Evolutionary conservation across 768 basidiomycete genomes (phyloP), one percentile per base, ranked within the genome.

Genomic region (Boletus sp.): DNA sequence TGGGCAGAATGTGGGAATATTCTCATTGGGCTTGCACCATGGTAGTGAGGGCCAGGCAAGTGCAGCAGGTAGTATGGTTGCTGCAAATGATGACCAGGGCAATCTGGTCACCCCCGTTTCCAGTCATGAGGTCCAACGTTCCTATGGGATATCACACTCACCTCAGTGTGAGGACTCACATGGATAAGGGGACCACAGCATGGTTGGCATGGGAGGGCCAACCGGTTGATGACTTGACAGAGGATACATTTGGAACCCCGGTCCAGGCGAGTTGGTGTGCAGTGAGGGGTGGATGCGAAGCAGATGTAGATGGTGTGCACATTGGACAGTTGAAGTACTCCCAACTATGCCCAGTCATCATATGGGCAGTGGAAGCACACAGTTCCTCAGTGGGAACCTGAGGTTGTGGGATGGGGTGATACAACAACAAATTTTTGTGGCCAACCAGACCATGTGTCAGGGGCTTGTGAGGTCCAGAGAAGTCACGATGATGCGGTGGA

Each of bases 371-470:
- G 6, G 71, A 70, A 59, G 76, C 77, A 42, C 81, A 77, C 29
- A 79, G 71, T n/a, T 81, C 86, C 50, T 84, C 84, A 0, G 77
- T 71, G 36, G 78, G 78, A 12, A 76, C 76, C 59, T 81, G 79
- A 50, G 82, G 81, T 50, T 86, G 85, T 2, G 87, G 82, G 10
- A 83, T 77, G 14, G 86, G 85, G 58, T 89, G 89, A 50, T 91
- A 89, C 1, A 90, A 73, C 8, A 89, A 74, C 44, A 86, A 66
- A 50, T 71, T 80, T 59, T 79, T 83, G 59, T 82, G 81, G 14
- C 83, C 81, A 4, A 76, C 71, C 6, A 83, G 85, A 11, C 83
- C 85, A 36, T 86, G 80, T 36, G 71, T 68, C 30, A 62, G 48
- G 1, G 49, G 67, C 0, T 84, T 82, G 24, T 82, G 80, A 48